Percentiles rank a stretch among this genome's conserved stretches.
Evolutionary conservation across 805 yeast species (phyloP).

Genomic region (Yarrowia bubula): DNA sequence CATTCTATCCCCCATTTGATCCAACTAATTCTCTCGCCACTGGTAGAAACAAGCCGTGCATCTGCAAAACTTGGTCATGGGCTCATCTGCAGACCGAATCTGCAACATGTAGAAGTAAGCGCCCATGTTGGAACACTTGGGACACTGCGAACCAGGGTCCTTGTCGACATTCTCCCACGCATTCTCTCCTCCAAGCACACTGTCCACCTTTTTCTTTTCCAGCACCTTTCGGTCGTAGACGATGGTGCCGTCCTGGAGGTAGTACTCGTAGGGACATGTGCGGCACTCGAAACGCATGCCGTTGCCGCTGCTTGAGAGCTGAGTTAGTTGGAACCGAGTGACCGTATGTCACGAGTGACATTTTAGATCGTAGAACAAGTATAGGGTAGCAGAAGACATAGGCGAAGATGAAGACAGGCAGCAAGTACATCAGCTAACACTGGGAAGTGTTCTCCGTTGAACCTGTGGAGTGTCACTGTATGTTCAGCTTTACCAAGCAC

Average conservation of each 20-base stretch:
- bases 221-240: constrained; percentile 81
- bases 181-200: constrained; percentile 89
- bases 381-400: too few relatives aligned
- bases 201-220: constrained; percentile 89
- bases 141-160: constrained; percentile 82
- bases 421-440: too few relatives aligned
- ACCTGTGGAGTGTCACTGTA: too few relatives aligned
- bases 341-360: too few relatives aligned
- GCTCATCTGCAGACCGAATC: constrained; percentile 97
- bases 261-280: constrained; percentile 94
- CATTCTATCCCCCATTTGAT: neutral
- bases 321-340: constrained; percentile 28
- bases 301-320: constrained; percentile 55
- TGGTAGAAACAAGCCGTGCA: constrained; percentile 91
- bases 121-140: constrained; percentile 82
- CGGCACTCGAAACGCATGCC: constrained; percentile 74
- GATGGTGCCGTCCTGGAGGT: constrained; percentile 69
- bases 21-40: constrained; percentile 85
- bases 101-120: constrained; percentile 97
- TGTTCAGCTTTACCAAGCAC: too few relatives aligned
- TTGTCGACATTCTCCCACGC: constrained; percentile 99
- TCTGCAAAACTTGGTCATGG: constrained; percentile 97
- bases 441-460: too few relatives aligned
- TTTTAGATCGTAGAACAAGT: neutral
- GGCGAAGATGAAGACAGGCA: too few relatives aligned